These are phyloP conservation scores for Trichoderma atroviride DNA, from an alignment of 2,329 filamentous ascomycete species.

Conservation along the genomic window DNA sequence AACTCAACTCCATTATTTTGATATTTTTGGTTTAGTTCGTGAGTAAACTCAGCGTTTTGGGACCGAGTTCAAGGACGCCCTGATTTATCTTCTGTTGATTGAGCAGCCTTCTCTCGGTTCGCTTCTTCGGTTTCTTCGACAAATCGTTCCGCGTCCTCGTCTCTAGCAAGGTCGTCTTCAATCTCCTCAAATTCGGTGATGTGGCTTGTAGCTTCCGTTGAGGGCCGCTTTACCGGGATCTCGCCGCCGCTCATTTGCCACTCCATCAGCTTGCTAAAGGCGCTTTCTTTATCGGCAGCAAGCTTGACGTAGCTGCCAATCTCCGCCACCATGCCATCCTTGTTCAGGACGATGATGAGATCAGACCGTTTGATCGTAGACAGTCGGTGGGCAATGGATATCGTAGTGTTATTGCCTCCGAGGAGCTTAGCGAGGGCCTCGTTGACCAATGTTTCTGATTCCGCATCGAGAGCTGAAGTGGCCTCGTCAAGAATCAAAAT, in stretches of 20 bases:
- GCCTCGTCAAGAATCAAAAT: slow-evolving; percentile 97
- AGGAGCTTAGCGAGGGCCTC: slow-evolving; percentile 81
- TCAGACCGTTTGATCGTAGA: slow-evolving; percentile 97
- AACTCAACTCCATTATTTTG: background rate
- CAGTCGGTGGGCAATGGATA: slow-evolving; percentile 93
- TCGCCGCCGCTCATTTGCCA: slow-evolving; percentile 96
- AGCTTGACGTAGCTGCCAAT: slow-evolving; percentile 82
- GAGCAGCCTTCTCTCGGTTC: slow-evolving; percentile 8
- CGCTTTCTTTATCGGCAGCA: slow-evolving; percentile 71
- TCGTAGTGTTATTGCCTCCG: slow-evolving; percentile 88
- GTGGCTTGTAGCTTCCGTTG: slow-evolving; percentile 40
- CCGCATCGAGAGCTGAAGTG: slow-evolving; percentile 92
- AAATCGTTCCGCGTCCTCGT: slow-evolving; percentile 27
- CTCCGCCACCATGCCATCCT: slow-evolving; percentile 86
- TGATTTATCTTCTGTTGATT: slow-evolving; percentile 8
- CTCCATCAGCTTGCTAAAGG: slow-evolving; percentile 96
- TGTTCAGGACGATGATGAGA: slow-evolving; percentile 86
- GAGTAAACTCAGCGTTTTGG: background rate
- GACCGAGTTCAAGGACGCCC: slow-evolving; percentile 9
- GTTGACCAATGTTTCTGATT: slow-evolving; percentile 96
- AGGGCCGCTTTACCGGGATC: slow-evolving; percentile 45
- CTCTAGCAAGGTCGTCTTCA: slow-evolving; percentile 47
- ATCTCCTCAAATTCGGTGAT: slow-evolving; percentile 58
- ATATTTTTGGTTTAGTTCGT: background rate
- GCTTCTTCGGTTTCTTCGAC: slow-evolving; percentile 38